Conservation (phyloP, 805 yeast genomes). For the Yarrowia deformans region DNA sequence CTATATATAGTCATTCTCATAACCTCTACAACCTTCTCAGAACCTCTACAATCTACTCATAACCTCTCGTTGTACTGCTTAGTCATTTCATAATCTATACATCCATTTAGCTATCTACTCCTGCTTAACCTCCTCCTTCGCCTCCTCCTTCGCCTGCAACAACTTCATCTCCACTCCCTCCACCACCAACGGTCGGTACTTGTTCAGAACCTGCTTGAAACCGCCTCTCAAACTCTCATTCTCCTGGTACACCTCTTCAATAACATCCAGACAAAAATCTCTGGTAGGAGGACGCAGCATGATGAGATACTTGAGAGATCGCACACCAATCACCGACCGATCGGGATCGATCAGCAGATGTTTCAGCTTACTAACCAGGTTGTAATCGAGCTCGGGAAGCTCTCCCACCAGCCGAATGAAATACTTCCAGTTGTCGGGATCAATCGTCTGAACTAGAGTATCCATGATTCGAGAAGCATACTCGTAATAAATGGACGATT, state of each 20-base stretch:
- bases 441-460: slow-evolving; percentile 82
- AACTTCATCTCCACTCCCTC: slow-evolving; percentile 12
- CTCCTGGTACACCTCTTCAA: slow-evolving; percentile 47
- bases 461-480: slow-evolving; percentile 81
- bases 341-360: slow-evolving; percentile 86
- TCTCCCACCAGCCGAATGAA: slow-evolving; percentile 87
- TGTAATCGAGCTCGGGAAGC: slow-evolving; percentile 74
- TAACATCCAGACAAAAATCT: slow-evolving; percentile 52
- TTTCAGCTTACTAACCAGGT: slow-evolving; percentile 67
- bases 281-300: slow-evolving; percentile 92
- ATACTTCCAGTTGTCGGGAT: slow-evolving; percentile 76
- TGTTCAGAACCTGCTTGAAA: slow-evolving; percentile 45
- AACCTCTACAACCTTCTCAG: too few relatives aligned
- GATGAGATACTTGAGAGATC: slow-evolving; percentile 76
- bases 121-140: background rate
- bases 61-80: too few relatives aligned
- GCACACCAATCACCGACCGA: slow-evolving; percentile 78
- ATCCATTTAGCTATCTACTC: background rate
- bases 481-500: slow-evolving; percentile 57
- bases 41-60: too few relatives aligned
- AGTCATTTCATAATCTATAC: too few relatives aligned
- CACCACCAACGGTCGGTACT: slow-evolving; percentile 46
- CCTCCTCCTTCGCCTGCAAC: slow-evolving; percentile 6
- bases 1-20: too few relatives aligned
- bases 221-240: slow-evolving; percentile 44